Evolutionary conservation across 345 rosid genomes (phyloP).

Genomic region (Eucalyptus cloeziana): DNA sequence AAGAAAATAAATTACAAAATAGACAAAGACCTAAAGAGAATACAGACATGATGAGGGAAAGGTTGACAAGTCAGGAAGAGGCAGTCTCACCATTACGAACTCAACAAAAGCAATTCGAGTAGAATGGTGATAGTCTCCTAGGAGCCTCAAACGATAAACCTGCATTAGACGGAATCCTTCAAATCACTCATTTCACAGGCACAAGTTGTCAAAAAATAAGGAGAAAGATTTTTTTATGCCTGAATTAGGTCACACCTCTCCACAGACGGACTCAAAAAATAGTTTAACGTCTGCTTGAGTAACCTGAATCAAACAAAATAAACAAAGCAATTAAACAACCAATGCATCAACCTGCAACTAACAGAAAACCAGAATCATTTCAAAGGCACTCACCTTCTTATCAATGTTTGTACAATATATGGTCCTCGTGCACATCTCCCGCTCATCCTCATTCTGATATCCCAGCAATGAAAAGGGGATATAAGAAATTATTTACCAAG

Average conservation of each 20-base stretch:
- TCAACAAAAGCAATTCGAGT: slow-evolving; percentile 38
- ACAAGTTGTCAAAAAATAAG: not conserved
- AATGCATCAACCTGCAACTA: not conserved
- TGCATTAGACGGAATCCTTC: not conserved
- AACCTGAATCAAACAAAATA: slow-evolving; percentile 3
- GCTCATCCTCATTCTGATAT: slow-evolving; percentile 74
- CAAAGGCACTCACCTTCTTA: slow-evolving; percentile 45
- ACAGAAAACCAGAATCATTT: not conserved
- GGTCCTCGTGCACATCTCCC: slow-evolving; percentile 91
- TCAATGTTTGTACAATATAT: slow-evolving; percentile 92
- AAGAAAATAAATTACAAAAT: not conserved
- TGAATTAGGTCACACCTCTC: slow-evolving; percentile 15
- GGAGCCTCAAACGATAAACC: slow-evolving; percentile 34
- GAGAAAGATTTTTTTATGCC: not conserved
- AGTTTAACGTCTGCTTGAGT: slow-evolving; percentile 21
- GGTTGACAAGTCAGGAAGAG: not conserved
- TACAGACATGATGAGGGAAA: not conserved
- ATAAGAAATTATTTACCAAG: not conserved
- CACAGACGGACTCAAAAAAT: slow-evolving; percentile 25
- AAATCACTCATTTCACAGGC: not conserved
- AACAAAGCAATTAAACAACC: not conserved
- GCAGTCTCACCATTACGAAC: slow-evolving; percentile 13
- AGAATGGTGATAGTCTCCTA: slow-evolving; percentile 30
- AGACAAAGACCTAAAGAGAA: not conserved
- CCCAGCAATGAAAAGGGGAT: not conserved